Percentiles rank a stretch among this genome's conserved stretches.
These are phyloP conservation scores for Colletotrichum tropicicola DNA, from an alignment of 2,329 filamentous ascomycete genomes.

Conservation along the genomic window DNA sequence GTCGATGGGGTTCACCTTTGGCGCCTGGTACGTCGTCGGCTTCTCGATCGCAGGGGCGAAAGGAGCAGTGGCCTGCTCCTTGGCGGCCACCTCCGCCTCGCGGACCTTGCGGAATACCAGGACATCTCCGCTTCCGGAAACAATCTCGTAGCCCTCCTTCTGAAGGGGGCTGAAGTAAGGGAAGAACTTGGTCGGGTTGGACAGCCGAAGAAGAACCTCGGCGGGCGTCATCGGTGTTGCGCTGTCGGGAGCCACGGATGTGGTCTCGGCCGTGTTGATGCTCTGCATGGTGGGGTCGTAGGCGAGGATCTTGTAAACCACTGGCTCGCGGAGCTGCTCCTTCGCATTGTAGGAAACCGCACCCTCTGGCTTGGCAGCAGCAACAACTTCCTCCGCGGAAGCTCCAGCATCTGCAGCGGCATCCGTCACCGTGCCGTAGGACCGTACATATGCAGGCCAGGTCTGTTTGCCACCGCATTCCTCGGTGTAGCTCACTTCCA, in stretches of 20 bases:
- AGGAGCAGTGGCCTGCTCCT: neutral
- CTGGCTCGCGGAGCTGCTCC: constrained; percentile 30
- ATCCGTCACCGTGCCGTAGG: constrained; percentile 35
- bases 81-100: constrained; percentile 35
- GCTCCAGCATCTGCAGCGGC: constrained; percentile 7
- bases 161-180: constrained; percentile 68
- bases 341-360: neutral
- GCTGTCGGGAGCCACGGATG: constrained; percentile 59
- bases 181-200: constrained; percentile 72
- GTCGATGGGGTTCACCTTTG: constrained; percentile 66
- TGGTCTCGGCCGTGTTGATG: constrained; percentile 68
- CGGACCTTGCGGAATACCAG: constrained; percentile 73
- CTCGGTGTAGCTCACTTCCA: constrained; percentile 56
- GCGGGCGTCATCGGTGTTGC: constrained; percentile 64
- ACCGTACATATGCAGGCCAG: constrained; percentile 46
- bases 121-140: constrained; percentile 69
- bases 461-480: constrained; percentile 49
- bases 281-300: constrained; percentile 68
- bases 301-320: constrained; percentile 71
- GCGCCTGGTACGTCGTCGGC: constrained; percentile 27
- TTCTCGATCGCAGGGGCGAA: constrained; percentile 17
- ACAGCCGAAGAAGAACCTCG: constrained; percentile 67
- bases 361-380: neutral
- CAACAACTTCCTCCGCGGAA: neutral
- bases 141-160: constrained; percentile 71